Conservation (phyloP, 2,329 filamentous ascomycete genomes). For the Cercospora brassicicola region DNA sequence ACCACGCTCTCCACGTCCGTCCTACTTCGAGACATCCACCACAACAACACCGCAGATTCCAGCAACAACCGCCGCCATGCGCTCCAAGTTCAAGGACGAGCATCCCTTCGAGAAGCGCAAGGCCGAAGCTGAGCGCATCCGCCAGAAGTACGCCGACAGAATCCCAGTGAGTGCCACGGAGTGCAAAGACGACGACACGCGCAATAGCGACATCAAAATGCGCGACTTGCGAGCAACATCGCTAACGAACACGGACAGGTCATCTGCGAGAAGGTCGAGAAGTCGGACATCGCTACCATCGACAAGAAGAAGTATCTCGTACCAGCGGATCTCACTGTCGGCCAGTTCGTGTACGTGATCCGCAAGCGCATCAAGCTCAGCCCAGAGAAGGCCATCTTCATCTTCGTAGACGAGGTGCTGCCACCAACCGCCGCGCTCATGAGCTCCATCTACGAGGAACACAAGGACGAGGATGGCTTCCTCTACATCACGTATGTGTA, state of each 20-base stretch:
- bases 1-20: slow-evolving; percentile 7
- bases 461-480: slow-evolving; percentile 87
- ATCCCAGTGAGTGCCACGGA: slow-evolving; percentile 74
- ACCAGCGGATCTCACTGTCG: slow-evolving; percentile 93
- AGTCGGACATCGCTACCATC: slow-evolving; percentile 98
- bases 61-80: slow-evolving; percentile 64
- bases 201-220: not conserved
- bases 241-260: slow-evolving; percentile 59
- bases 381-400: slow-evolving; percentile 99
- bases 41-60: slow-evolving; percentile 11
- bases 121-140: slow-evolving; percentile 98
- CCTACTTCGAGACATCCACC: not conserved
- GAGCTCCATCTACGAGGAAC: slow-evolving; percentile 99
- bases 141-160: slow-evolving; percentile 97
- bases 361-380: slow-evolving; percentile 99
- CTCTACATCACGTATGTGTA: slow-evolving; percentile 86
- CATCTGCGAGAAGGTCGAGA: slow-evolving; percentile 99
- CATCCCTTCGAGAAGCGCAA: slow-evolving; percentile 99
- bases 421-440: slow-evolving; percentile 95
- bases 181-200: slow-evolving; percentile 1
- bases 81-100: slow-evolving; percentile 99
- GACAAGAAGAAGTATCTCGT: slow-evolving; percentile 99
- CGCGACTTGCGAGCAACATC: not conserved
- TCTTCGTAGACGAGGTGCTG: slow-evolving; percentile 98
- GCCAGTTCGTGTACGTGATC: slow-evolving; percentile 99